Evolutionary conservation across 768 basidiomycete genomes (phyloP), one percentile per base, ranked within the genome.

Genomic region (Lactifluus echinatus): DNA sequence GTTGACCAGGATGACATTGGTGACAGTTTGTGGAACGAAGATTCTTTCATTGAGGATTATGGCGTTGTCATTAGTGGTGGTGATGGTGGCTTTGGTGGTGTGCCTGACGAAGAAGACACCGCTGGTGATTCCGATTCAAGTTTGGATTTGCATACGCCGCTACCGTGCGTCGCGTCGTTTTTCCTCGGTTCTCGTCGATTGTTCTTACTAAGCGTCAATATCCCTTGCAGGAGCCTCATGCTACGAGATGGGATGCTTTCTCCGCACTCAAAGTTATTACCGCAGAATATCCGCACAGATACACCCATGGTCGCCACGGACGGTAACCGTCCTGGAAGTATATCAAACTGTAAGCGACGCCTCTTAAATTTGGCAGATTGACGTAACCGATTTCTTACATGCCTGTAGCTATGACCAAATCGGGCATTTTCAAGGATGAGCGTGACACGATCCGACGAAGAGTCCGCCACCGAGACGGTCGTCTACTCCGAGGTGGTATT

Each of bases 231-330:
- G 37, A 70, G 70, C 46, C 65, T 75, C 19, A 74, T 75, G 72
- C 64, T 75, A 17, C 67, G 68, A 17, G 69, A 72, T 36, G 74
- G 74, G 19, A 61, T 75, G 61, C 65, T 75, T 37, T 74, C 73
- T 0, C 73, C 73, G 4, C 57, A 69, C 44, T 75, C 74, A n/a
- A 75, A 74, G 49, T 54, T 74, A 23, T 66, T 75, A 26, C 64
- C 69, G 1, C 68, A 68, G 49, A 42, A 61, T 55, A 8, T 61
- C 59, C 23, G 57, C 47, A 29, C 44, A 23, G 60, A 62, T 28
- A 31, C 60, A 7, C 52, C 52, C 19, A 52, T 63, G 49, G 58
- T 63, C 28, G 56, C 55, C 17, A 61, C 60, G 26, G 62, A 64
- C 37, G 42, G 48, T 48, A 60, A 52, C 23, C 65, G 67, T 8